A percentile compares a stretch with the other conserved stretches of the same genome.
Conservation (phyloP, 2,329 filamentous ascomycete genomes). For the Trichoderma guizhouense region DNA sequence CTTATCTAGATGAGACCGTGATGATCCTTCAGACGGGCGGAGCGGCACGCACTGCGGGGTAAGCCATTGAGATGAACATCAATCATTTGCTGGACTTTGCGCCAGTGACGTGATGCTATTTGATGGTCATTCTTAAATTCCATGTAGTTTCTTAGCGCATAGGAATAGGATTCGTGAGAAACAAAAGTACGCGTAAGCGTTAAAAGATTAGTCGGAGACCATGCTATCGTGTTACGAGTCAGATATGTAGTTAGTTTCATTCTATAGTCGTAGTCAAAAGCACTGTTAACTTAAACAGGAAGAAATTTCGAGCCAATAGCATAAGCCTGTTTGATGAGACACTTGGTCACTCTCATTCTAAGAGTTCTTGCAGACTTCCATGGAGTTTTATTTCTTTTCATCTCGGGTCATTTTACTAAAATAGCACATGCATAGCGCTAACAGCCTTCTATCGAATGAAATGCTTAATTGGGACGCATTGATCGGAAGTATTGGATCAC, state of each 20-base stretch:
- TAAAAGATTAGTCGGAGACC: neutral
- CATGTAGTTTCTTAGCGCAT: neutral
- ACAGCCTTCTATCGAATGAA: neutral
- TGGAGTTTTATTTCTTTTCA: neutral
- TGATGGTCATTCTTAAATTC: neutral
- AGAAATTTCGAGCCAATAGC: neutral
- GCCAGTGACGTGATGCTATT: conserved; percentile 2
- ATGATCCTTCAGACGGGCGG: neutral
- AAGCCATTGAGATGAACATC: neutral
- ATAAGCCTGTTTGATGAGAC: neutral
- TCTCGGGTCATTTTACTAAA: neutral
- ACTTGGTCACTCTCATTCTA: neutral
- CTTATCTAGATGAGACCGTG: neutral
- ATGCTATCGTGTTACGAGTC: neutral
- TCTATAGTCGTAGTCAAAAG: neutral
- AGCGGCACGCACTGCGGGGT: neutral
- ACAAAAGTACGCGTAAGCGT: neutral
- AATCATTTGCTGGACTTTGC: neutral
- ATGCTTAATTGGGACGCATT: neutral
- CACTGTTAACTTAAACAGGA: neutral
- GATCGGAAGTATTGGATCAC: neutral
- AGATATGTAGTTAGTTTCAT: neutral
- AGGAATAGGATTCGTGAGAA: neutral
- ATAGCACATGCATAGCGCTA: neutral
- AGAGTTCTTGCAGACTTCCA: neutral